Conservation (phyloP, 1,284 basidiomycete genomes). For the Pseudozyma sp. region DNA sequence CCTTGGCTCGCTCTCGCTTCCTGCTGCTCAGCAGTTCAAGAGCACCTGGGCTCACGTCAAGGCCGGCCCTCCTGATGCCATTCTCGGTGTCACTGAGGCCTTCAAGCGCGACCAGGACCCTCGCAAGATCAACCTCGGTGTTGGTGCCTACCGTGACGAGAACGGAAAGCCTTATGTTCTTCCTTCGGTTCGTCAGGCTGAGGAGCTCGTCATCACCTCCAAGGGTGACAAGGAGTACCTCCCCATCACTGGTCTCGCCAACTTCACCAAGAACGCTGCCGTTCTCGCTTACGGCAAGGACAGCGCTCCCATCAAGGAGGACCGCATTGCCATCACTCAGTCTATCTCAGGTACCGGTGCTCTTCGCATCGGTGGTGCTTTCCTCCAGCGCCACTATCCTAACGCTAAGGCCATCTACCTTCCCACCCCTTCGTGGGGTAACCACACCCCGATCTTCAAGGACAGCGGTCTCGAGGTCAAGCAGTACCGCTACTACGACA, state of each 20-base stretch:
- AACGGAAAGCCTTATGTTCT: slow-evolving; percentile 96
- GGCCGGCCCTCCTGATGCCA: slow-evolving; percentile 90
- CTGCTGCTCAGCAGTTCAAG: slow-evolving; percentile 68
- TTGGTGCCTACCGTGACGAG: slow-evolving; percentile 84
- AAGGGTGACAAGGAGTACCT: slow-evolving; percentile 97
- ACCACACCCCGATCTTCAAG: slow-evolving; percentile 81
- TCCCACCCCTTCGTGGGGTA: slow-evolving; percentile 95
- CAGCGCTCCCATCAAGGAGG: slow-evolving; percentile 78
- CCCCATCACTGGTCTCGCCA: slow-evolving; percentile 89
- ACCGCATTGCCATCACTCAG: slow-evolving; percentile 84
- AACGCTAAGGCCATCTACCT: slow-evolving; percentile 90
- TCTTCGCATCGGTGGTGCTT: slow-evolving; percentile 93
- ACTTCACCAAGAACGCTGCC: slow-evolving; percentile 89
- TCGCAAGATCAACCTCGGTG: slow-evolving; percentile 96
- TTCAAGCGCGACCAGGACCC: slow-evolving; percentile 87
- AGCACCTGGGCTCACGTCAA: slow-evolving; percentile 87
- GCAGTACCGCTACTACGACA: slow-evolving; percentile 76
- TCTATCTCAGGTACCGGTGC: slow-evolving; percentile 98
- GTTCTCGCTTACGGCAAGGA: slow-evolving; percentile 88
- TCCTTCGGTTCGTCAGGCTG: slow-evolving; percentile 91
- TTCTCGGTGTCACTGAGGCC: slow-evolving; percentile 94
- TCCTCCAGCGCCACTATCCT: slow-evolving; percentile 87
- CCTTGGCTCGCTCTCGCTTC: slow-evolving; percentile 32
- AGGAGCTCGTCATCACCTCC: slow-evolving; percentile 77
- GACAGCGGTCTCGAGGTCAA: slow-evolving; percentile 95